Percentiles rank a stretch among this genome's conserved stretches.
Conservation (phyloP, 2,329 filamentous ascomycete species). For the Erysiphe neolycopersici region DNA sequence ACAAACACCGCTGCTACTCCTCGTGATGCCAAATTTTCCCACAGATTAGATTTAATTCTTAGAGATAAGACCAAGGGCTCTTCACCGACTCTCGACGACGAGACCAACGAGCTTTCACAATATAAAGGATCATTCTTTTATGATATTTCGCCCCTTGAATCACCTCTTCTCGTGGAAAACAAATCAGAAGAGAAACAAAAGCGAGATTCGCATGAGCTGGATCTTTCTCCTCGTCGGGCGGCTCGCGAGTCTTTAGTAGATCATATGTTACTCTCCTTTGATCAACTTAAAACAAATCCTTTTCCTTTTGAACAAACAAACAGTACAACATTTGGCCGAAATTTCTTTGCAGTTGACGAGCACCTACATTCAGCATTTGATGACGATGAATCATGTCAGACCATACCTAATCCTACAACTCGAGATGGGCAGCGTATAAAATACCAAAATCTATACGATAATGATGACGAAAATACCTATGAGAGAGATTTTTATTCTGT, state of each 20-base stretch:
- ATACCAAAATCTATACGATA: constrained; percentile 31
- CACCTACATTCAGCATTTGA: constrained; percentile 10
- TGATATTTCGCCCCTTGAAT: neutral
- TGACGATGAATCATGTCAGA: constrained; percentile 10
- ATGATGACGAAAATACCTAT: constrained; percentile 29
- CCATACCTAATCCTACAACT: constrained; percentile 7
- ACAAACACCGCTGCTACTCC: neutral
- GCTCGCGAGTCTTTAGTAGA: constrained; percentile 79
- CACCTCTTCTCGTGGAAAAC: neutral
- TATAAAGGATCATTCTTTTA: neutral
- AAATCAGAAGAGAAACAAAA: neutral
- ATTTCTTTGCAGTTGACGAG: constrained; percentile 9
- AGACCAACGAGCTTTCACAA: neutral
- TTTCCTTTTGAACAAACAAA: constrained; percentile 22
- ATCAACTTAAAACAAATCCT: constrained; percentile 30
- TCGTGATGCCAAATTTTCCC: too few relatives aligned
- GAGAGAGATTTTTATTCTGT: constrained; percentile 24
- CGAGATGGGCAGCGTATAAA: constrained; percentile 6
- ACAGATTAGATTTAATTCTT: neutral
- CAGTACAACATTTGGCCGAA: constrained; percentile 7
- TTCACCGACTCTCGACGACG: neutral
- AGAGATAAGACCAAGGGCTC: neutral
- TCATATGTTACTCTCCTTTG: constrained; percentile 84
- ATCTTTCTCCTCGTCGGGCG: constrained; percentile 46
- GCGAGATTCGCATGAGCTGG: constrained; percentile 42